Evolutionary conservation across 2,329 filamentous ascomycete genomes (phyloP).

Genomic region (Phyllosticta citrichinensis): DNA sequence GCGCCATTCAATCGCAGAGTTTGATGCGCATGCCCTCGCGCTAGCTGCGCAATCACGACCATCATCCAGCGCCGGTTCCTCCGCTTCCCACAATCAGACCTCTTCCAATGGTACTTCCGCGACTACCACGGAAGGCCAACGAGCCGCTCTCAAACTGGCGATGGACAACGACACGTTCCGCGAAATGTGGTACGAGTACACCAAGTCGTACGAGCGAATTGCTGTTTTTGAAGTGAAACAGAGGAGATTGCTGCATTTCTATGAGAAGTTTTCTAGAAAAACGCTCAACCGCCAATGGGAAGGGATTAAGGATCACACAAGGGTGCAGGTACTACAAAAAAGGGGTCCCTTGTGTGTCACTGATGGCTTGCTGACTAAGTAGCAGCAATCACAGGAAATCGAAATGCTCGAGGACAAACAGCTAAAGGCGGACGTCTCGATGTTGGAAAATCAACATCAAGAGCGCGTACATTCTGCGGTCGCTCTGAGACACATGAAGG

Average conservation of each 20-base stretch:
- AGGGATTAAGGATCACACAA: background rate
- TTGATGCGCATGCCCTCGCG: slow-evolving; percentile 1
- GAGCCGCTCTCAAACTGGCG: slow-evolving; percentile 1
- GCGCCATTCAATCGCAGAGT: slow-evolving; percentile 1
- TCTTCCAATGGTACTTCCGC: background rate
- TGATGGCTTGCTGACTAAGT: background rate
- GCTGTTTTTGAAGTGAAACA: slow-evolving; percentile 7
- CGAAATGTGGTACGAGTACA: slow-evolving; percentile 5
- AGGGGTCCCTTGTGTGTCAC: background rate
- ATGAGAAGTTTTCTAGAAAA: slow-evolving; percentile 3
- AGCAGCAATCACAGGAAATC: slow-evolving; percentile 28
- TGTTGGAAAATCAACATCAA: slow-evolving; percentile 30
- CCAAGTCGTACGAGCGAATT: slow-evolving; percentile 5
- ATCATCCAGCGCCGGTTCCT: slow-evolving; percentile 6
- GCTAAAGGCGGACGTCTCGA: slow-evolving; percentile 32
- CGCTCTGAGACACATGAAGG: slow-evolving; percentile 38
- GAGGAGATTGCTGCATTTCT: slow-evolving; percentile 3
- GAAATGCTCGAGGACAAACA: slow-evolving; percentile 36
- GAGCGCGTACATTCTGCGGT: slow-evolving; percentile 35
- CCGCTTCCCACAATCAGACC: slow-evolving; percentile 1
- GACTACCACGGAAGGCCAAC: background rate
- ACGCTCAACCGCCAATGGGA: slow-evolving; percentile 1
- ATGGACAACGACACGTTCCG: slow-evolving; percentile 2
- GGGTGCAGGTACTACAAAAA: background rate
- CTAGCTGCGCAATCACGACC: slow-evolving; percentile 1